Percentiles rank a stretch among this genome's conserved stretches.
These are phyloP conservation scores for Erythrophleum ivorense DNA, from an alignment of 331 rosid species.

Conservation along the genomic window DNA sequence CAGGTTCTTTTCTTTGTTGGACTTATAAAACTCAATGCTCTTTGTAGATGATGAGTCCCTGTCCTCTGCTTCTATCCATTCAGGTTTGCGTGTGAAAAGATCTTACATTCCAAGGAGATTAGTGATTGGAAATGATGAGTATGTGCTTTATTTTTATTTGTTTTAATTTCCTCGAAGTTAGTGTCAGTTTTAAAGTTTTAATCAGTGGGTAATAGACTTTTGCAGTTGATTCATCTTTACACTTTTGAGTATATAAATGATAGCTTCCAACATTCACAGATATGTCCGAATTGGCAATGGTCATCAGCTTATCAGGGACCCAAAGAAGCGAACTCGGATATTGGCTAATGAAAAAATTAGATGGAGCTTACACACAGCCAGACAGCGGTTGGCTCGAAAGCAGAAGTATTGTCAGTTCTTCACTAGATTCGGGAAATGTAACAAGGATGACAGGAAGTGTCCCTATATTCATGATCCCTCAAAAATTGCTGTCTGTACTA, in stretches of 20 bases:
- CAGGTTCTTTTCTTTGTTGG: constrained; percentile 10
- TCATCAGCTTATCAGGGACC: constrained; percentile 87
- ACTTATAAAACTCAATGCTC: constrained; percentile 21
- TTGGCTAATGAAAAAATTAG: constrained; percentile 95
- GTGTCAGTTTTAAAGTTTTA: constrained; percentile 19
- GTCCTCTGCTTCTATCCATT: constrained; percentile 49
- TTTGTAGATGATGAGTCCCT: constrained; percentile 68
- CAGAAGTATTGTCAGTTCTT: constrained; percentile 90
- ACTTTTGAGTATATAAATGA: constrained; percentile 25
- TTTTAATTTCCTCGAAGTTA: constrained; percentile 32
- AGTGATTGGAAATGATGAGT: constrained; percentile 95
- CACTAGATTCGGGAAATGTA: constrained; percentile 93
- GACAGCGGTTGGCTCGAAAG: constrained; percentile 89
- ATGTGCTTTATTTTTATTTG: constrained; percentile 50
- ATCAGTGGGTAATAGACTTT: constrained; percentile 26
- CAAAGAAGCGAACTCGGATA: constrained; percentile 86
- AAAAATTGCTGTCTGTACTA: constrained; percentile 96
- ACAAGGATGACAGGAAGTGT: constrained; percentile 91
- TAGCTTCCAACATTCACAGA: constrained; percentile 53
- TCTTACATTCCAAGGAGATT: constrained; percentile 73
- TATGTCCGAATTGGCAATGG: constrained; percentile 93
- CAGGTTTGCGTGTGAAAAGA: constrained; percentile 66
- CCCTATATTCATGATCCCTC: constrained; percentile 94
- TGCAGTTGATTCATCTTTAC: constrained; percentile 8
- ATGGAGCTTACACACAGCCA: constrained; percentile 99